Percentiles rank a stretch among this genome's conserved stretches.
Evolutionary conservation across 192 early-diverging fungal species (phyloP).

Genomic region (Coemansia sp.): DNA sequence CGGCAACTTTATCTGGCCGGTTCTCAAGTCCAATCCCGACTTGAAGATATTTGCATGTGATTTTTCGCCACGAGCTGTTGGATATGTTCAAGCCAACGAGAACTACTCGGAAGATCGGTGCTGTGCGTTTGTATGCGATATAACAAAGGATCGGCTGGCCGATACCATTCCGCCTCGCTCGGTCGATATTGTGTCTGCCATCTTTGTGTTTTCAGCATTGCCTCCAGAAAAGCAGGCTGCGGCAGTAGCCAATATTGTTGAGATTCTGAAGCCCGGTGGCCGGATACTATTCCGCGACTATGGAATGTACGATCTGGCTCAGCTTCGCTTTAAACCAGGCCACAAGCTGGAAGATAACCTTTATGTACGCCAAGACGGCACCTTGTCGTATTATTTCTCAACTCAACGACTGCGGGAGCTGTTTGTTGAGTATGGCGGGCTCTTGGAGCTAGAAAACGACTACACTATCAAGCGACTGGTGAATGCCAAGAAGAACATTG

Average conservation of each 20-base stretch:
- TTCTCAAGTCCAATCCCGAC: constrained; percentile 76
- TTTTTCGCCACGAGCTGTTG: constrained; percentile 84
- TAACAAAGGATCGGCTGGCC: constrained; percentile 69
- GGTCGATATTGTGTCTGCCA: constrained; percentile 87
- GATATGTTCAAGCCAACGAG: constrained; percentile 81
- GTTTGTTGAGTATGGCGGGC: constrained; percentile 64
- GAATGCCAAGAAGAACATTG: constrained; percentile 64
- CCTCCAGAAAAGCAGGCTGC: constrained; percentile 80
- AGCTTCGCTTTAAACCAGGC: constrained; percentile 92
- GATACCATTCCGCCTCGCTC: constrained; percentile 74
- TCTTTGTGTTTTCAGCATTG: constrained; percentile 95
- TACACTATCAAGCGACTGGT: constrained; percentile 69
- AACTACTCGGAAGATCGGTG: constrained; percentile 69
- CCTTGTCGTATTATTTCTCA: constrained; percentile 91
- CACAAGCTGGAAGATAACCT: constrained; percentile 89
- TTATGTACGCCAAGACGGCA: constrained; percentile 97
- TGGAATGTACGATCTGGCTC: constrained; percentile 96
- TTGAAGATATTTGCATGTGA: constrained; percentile 93
- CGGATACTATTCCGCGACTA: constrained; percentile 90
- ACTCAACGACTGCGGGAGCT: constrained; percentile 56
- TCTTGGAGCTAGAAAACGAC: constrained; percentile 56
- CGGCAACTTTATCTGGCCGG: constrained; percentile 93
- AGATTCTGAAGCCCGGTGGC: constrained; percentile 87
- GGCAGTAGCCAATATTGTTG: constrained; percentile 77
- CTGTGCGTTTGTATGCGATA: constrained; percentile 94